phyloP scores from a whole-genome alignment of 1,139 yeast genomes.

The Taphrina sp. region DNA sequence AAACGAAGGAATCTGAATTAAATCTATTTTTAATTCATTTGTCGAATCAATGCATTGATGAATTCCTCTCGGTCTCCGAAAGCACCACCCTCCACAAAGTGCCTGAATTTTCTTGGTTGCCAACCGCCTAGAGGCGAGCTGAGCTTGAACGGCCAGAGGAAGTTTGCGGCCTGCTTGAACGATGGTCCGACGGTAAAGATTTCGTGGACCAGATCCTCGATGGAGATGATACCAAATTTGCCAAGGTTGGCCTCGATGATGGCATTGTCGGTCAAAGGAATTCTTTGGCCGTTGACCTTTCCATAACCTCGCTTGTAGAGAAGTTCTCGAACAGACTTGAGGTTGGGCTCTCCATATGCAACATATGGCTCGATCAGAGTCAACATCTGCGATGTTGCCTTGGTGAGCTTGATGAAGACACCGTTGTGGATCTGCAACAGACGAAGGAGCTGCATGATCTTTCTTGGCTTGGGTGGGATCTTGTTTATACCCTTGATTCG shows the following conservation, averaged over 20 bases:
- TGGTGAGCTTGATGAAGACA: slow-evolving; percentile 96
- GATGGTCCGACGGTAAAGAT: slow-evolving; percentile 95
- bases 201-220: slow-evolving; percentile 99
- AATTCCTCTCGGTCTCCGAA: slow-evolving; percentile 99
- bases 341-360: slow-evolving; percentile 99
- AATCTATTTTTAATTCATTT: slow-evolving; percentile 67
- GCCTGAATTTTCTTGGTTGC: slow-evolving; percentile 98
- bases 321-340: slow-evolving; percentile 92
- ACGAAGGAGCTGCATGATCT: slow-evolving; percentile 97
- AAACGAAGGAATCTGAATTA: too few relatives aligned
- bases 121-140: slow-evolving; percentile 99
- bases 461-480: slow-evolving; percentile 99
- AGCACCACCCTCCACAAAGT: slow-evolving; percentile 99
- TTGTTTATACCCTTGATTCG: slow-evolving; percentile 99
- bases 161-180: slow-evolving; percentile 99
- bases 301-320: slow-evolving; percentile 99
- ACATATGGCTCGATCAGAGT: slow-evolving; percentile 98
- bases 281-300: slow-evolving; percentile 98
- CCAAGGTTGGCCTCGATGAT: slow-evolving; percentile 93
- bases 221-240: slow-evolving; percentile 91
- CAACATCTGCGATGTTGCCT: slow-evolving; percentile 96
- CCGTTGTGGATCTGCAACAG: slow-evolving; percentile 98
- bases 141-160: slow-evolving; percentile 99
- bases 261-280: slow-evolving; percentile 89
- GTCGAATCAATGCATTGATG: slow-evolving; percentile 97